phyloP scores from a whole-genome alignment of 768 basidiomycete genomes.

The Cystobasidiopsis lactophilus region DNA sequence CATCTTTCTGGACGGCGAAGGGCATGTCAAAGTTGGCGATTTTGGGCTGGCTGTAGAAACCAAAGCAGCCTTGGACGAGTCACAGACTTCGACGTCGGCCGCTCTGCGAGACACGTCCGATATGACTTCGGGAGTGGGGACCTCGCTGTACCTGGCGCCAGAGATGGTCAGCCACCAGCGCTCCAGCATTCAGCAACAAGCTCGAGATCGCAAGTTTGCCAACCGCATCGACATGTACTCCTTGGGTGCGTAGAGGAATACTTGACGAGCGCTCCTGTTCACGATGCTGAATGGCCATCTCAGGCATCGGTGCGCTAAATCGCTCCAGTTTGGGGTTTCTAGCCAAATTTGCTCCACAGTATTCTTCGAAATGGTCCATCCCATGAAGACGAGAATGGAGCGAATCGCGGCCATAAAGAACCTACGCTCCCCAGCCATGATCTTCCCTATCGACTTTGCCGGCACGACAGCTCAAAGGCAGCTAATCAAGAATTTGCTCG shows the following conservation, averaged over 20 bases:
- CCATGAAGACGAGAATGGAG: constrained; percentile 21
- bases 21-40: constrained; percentile 5
- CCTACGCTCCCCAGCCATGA: constrained; percentile 18
- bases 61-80: constrained; percentile 2
- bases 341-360: not conserved
- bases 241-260: no score
- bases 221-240: constrained; percentile 15
- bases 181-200: not conserved
- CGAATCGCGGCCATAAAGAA: constrained; percentile 20
- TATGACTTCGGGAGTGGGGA: constrained; percentile 16
- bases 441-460: constrained; percentile 19
- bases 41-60: constrained; percentile 9
- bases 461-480: constrained; percentile 13
- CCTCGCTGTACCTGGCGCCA: constrained; percentile 19
- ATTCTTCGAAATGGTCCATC: constrained; percentile 7
- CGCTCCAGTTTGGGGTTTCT: no score
- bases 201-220: not conserved
- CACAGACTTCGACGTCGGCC: not conserved
- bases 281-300: no score
- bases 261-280: no score
- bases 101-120: constrained; percentile 4
- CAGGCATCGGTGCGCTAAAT: constrained; percentile 11
- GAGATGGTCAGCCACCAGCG: constrained; percentile 10
- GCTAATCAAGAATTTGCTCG: constrained; percentile 19
- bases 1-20: constrained; percentile 5